Evolutionary conservation across 768 basidiomycete genomes (phyloP).

Genomic region (Podaxis sp.): DNA sequence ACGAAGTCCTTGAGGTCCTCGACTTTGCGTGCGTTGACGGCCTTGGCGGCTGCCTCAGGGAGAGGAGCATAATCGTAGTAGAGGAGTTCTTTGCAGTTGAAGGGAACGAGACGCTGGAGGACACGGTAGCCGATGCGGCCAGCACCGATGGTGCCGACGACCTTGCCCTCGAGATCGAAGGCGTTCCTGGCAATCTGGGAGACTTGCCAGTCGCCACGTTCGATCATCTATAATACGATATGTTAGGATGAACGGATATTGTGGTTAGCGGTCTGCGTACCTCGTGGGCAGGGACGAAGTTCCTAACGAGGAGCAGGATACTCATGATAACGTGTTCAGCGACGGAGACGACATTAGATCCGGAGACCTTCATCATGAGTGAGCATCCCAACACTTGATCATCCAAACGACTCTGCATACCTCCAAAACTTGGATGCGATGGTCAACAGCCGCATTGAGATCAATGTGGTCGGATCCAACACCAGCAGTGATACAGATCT

Average conservation of each 20-base stretch:
- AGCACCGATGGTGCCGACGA: constrained; percentile 87
- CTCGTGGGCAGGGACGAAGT: constrained; percentile 88
- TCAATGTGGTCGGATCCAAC: constrained; percentile 92
- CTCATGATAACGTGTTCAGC: constrained; percentile 92
- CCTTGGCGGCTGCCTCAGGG: constrained; percentile 61
- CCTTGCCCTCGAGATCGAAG: constrained; percentile 88
- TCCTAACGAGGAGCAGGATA: constrained; percentile 87
- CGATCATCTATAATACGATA: constrained; percentile 58
- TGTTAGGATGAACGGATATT: not conserved
- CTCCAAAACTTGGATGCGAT: constrained; percentile 78
- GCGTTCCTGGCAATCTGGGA: constrained; percentile 80
- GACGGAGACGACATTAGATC: constrained; percentile 88
- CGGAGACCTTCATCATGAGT: constrained; percentile 52
- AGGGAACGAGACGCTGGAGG: constrained; percentile 74
- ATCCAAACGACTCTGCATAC: constrained; percentile 21
- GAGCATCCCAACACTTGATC: not conserved
- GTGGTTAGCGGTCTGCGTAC: constrained; percentile 27
- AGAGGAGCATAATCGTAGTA: constrained; percentile 86
- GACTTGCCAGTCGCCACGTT: constrained; percentile 85
- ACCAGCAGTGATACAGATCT: constrained; percentile 87
- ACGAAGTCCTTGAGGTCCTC: constrained; percentile 70
- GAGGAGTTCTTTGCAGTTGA: constrained; percentile 87
- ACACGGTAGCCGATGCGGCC: constrained; percentile 85
- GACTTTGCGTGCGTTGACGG: constrained; percentile 71
- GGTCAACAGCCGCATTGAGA: constrained; percentile 82